Conservation (phyloP, 2,329 filamentous ascomycete species). For the Fusarium kyushuense region DNA sequence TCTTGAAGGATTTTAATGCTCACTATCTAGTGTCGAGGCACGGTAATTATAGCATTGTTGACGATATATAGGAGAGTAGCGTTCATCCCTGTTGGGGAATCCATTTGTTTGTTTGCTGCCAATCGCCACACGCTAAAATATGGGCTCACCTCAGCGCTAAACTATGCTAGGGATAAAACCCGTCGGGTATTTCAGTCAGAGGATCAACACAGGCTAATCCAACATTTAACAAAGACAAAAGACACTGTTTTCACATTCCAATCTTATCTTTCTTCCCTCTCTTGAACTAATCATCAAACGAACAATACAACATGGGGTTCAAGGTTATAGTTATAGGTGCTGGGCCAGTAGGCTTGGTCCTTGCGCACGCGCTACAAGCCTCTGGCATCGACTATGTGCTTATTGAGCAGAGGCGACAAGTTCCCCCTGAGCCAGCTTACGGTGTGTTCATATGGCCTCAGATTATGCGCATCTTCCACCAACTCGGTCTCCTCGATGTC, state of each 20-base stretch:
- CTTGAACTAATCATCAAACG: neutral
- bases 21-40: neutral
- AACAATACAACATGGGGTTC: slow-evolving; percentile 2
- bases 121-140: neutral
- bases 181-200: slow-evolving; percentile 1
- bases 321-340: slow-evolving; percentile 30
- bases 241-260: neutral
- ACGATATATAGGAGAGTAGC: neutral
- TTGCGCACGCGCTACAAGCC: slow-evolving; percentile 22
- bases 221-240: neutral
- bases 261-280: neutral
- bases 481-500: slow-evolving; percentile 14
- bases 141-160: slow-evolving; percentile 12
- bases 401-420: slow-evolving; percentile 26
- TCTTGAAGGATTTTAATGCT: neutral
- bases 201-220: neutral
- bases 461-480: slow-evolving; percentile 22
- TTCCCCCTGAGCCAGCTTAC: slow-evolving; percentile 25
- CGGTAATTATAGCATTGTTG: too few relatives aligned
- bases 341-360: slow-evolving; percentile 19
- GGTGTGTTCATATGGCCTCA: slow-evolving; percentile 30
- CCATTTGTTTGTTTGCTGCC: neutral
- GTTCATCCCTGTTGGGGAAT: neutral
- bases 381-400: slow-evolving; percentile 21
- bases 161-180: neutral